Conservation (phyloP, 78 protist genomes). For the Guillardia theta region DNA sequence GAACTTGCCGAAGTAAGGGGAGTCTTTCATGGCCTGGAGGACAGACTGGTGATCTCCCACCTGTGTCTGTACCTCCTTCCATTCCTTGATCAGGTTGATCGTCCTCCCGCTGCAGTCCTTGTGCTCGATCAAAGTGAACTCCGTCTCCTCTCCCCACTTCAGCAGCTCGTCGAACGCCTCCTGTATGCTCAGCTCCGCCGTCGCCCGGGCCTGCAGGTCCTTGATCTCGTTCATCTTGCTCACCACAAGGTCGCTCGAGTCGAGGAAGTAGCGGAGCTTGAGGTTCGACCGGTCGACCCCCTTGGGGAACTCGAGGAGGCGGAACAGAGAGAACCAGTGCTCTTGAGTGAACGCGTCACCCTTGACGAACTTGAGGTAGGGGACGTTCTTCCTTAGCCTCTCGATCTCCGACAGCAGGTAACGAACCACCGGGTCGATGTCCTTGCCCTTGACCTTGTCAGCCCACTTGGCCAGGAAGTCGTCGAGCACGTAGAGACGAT, state of each 20-base stretch:
- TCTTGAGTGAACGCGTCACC: conserved; percentile 78
- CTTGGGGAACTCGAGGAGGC: conserved; percentile 38
- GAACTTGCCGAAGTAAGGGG: conserved; percentile 63
- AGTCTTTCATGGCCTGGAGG: conserved; percentile 71
- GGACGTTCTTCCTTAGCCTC: background rate
- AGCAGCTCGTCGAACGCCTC: conserved; percentile 78
- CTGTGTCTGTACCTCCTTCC: conserved; percentile 75
- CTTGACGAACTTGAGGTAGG: conserved; percentile 7
- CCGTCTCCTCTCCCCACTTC: conserved; percentile 46
- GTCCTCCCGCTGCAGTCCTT: background rate
- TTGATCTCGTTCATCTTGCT: conserved; percentile 35
- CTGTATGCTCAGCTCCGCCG: conserved; percentile 77
- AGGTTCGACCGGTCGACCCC: background rate
- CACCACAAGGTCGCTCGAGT: background rate
- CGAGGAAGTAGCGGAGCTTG: conserved; percentile 59
- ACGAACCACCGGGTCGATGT: background rate
- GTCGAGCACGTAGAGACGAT: conserved; percentile 57
- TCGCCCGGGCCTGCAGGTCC: conserved; percentile 68
- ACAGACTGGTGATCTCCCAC: conserved; percentile 80
- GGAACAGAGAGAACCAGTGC: conserved; percentile 81
- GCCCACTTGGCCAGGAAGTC: background rate
- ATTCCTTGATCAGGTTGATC: conserved; percentile 71
- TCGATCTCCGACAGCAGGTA: background rate
- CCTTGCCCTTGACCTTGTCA: background rate
- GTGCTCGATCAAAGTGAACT: conserved; percentile 44